Evolutionary conservation across 208 protist genomes (phyloP).

Genomic region (Leishmania mexicana): DNA sequence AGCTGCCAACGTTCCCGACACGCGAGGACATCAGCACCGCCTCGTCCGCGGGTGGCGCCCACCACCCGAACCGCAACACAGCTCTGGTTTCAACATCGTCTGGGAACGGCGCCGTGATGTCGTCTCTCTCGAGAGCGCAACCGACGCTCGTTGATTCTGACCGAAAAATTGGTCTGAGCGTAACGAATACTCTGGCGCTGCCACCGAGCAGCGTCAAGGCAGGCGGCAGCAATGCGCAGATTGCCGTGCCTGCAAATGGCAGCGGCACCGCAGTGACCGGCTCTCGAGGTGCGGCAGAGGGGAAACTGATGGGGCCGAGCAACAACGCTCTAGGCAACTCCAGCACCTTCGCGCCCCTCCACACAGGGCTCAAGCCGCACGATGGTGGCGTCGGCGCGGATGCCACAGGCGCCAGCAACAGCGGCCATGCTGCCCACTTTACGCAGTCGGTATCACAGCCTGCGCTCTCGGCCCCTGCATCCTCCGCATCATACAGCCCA

Average conservation of each 20-base stretch:
- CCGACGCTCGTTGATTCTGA: neutral
- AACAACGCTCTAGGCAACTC: constrained; percentile 2
- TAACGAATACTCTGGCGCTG: neutral
- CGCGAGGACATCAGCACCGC: neutral
- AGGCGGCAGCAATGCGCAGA: neutral
- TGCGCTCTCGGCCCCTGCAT: neutral
- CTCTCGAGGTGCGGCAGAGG: neutral
- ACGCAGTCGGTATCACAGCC: neutral
- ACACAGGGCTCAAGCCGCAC: neutral
- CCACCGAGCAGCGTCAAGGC: neutral
- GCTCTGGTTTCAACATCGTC: neutral
- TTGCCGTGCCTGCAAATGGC: neutral
- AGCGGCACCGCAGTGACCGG: neutral
- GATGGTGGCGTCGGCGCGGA: neutral
- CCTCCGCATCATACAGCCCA: neutral
- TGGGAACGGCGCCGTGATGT: neutral
- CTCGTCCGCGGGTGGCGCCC: neutral
- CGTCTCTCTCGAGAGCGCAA: neutral
- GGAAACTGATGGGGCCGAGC: neutral
- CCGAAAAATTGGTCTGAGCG: neutral
- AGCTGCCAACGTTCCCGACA: neutral
- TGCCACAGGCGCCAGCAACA: neutral
- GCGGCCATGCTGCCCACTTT: neutral
- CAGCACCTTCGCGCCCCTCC: neutral
- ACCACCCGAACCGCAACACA: neutral